Conservation (phyloP, 805 yeast genomes). For the Hanseniaspora osmophila region DNA sequence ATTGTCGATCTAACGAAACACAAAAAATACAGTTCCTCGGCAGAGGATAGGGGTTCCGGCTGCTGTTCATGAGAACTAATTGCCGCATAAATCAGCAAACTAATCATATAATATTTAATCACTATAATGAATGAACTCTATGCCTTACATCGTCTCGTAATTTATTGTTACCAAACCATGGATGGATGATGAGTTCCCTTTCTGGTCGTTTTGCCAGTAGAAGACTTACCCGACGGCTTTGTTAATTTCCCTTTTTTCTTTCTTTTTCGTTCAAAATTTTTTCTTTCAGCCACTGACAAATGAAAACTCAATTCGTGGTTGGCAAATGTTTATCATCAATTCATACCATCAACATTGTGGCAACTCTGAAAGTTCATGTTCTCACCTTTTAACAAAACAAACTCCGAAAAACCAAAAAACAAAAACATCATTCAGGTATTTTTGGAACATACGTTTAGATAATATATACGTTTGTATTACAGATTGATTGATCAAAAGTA, state of each 20-base stretch:
- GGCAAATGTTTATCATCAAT: too few species aligned
- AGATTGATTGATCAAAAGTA: neutral
- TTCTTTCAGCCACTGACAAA: neutral
- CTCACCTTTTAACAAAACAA: too few species aligned
- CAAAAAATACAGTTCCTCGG: neutral
- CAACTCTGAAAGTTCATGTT: too few species aligned
- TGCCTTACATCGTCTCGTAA: neutral
- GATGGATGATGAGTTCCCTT: too few species aligned
- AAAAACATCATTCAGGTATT: neutral
- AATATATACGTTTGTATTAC: neutral
- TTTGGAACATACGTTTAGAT: neutral
- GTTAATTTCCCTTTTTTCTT: neutral
- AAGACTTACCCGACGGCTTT: neutral
- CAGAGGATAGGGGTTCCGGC: neutral
- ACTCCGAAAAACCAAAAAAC: too few species aligned
- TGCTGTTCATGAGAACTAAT: neutral
- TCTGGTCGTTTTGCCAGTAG: too few species aligned
- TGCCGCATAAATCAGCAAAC: neutral
- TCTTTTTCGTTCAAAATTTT: neutral
- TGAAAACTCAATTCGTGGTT: too few species aligned
- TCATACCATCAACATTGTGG: too few species aligned
- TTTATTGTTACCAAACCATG: too few species aligned
- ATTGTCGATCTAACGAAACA: neutral
- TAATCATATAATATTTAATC: neutral
- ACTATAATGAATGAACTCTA: neutral